phyloP scores from a whole-genome alignment of 1,139 yeast genomes.

The Eremothecium cymbalariae region DNA sequence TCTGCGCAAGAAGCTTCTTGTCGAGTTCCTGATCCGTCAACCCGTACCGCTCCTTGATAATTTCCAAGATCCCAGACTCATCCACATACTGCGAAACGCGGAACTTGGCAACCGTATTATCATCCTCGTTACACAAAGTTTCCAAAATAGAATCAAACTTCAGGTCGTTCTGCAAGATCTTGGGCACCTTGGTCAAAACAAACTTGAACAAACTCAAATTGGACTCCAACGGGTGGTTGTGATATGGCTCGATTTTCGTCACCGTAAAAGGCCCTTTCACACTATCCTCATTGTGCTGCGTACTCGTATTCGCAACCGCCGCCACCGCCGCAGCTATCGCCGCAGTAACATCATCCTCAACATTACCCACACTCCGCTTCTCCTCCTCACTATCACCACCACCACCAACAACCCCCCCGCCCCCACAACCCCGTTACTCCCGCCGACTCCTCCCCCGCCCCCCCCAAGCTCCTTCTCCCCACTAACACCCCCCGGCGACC shows the following conservation, averaged over 20 bases:
- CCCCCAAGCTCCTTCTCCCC: conserved; percentile 4
- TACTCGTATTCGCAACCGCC: conserved; percentile 14
- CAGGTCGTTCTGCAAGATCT: conserved; percentile 29
- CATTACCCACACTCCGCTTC: conserved; percentile 8
- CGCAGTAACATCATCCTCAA: conserved; percentile 20
- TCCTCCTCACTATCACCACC: conserved; percentile 8
- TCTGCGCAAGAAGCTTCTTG: conserved; percentile 27
- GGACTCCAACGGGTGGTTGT: conserved; percentile 30
- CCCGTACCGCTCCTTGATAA: conserved; percentile 28
- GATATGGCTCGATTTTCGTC: conserved; percentile 31
- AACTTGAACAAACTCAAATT: conserved; percentile 28
- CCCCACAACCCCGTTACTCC: conserved; percentile 1
- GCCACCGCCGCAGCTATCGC: conserved; percentile 28
- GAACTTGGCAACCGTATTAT: conserved; percentile 29
- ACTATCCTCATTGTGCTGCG: conserved; percentile 8
- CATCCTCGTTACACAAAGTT: conserved; percentile 27
- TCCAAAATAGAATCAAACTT: conserved; percentile 29
- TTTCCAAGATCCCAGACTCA: conserved; percentile 28
- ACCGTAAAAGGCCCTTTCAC: conserved; percentile 29
- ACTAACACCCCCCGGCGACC: conserved; percentile 1
- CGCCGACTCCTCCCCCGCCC: conserved; percentile 3
- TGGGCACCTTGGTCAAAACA: conserved; percentile 30
- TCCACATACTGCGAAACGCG: conserved; percentile 31
- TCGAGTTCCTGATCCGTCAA: conserved; percentile 26
- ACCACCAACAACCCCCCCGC: conserved; percentile 3